Evolutionary conservation across 169 alveolate genomes (phyloP).

Genomic region (Cryptosporidium felis): DNA sequence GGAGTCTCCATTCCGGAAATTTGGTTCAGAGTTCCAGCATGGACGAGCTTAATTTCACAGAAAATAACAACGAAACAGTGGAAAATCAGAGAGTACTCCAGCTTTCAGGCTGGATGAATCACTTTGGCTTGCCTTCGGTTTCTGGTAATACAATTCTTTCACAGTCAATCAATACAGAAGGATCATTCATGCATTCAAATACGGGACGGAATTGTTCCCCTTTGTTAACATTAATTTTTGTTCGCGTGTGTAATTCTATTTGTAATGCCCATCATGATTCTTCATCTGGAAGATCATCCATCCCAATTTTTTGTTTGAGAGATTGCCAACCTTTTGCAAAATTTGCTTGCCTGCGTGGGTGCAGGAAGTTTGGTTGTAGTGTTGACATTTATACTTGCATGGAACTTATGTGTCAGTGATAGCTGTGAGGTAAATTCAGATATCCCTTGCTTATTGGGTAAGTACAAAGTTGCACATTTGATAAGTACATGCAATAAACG

Average conservation of each 20-base stretch:
- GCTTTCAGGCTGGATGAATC: conserved; percentile 30
- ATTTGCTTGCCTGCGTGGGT: conserved; percentile 55
- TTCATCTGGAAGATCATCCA: conserved; percentile 42
- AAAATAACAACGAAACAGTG: neutral
- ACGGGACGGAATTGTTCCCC: conserved; percentile 52
- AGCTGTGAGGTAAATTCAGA: too few relatives aligned
- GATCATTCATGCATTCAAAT: conserved; percentile 8
- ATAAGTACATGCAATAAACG: conserved; percentile 30
- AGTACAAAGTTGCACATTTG: conserved; percentile 48
- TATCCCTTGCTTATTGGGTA: neutral
- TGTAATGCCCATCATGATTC: conserved; percentile 52
- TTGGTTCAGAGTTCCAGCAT: neutral
- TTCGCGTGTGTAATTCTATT: conserved; percentile 55
- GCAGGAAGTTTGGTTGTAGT: conserved; percentile 40
- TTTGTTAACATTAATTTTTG: conserved; percentile 34
- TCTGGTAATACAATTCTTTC: conserved; percentile 1
- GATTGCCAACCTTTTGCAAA: conserved; percentile 58
- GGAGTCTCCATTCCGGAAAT: too few relatives aligned
- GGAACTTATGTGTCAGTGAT: conserved; percentile 55
- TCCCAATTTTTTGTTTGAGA: conserved; percentile 45
- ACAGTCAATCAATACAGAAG: conserved; percentile 31
- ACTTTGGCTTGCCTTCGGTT: neutral
- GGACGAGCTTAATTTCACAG: neutral
- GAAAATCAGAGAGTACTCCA: conserved; percentile 16
- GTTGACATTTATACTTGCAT: conserved; percentile 56